Conservation (phyloP, 441 rosid genomes). For the Pelargonium cotyledonis region DNA sequence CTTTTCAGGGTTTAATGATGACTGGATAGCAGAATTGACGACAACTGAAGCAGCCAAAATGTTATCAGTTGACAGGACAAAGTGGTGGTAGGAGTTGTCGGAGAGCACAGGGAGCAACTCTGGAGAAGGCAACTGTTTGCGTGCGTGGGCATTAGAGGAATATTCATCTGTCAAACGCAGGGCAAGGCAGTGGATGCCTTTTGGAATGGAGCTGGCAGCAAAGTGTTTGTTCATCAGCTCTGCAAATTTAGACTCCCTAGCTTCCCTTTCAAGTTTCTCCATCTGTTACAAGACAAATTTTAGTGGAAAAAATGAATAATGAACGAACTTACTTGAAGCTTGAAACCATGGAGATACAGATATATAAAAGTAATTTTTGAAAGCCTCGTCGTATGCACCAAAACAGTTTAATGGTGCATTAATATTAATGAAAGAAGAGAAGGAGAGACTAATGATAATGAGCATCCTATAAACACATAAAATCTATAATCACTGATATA, state of each 20-base stretch:
- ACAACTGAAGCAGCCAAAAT: slow-evolving; percentile 98
- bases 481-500: not conserved
- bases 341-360: not conserved
- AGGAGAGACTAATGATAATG: not conserved
- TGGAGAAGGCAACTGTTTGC: slow-evolving; percentile 94
- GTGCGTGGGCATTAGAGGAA: slow-evolving; percentile 97
- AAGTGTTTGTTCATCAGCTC: slow-evolving; percentile 97
- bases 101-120: slow-evolving; percentile 91
- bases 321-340: no score
- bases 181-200: slow-evolving; percentile 93
- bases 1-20: slow-evolving; percentile 79
- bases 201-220: slow-evolving; percentile 97
- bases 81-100: slow-evolving; percentile 84
- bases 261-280: slow-evolving; percentile 82
- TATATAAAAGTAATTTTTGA: not conserved
- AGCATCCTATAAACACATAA: not conserved
- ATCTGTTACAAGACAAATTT: slow-evolving; percentile 38
- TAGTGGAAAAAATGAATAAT: not conserved
- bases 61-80: slow-evolving; percentile 82
- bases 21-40: slow-evolving; percentile 74
- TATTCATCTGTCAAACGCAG: slow-evolving; percentile 92
- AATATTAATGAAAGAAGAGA: not conserved
- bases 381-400: not conserved
- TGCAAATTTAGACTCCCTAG: slow-evolving; percentile 78
- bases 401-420: not conserved